Percentiles rank a stretch among this genome's conserved stretches.
phyloP scores from a whole-genome alignment of 1,284 basidiomycete species.

The Ceratobasidium papillatum region DNA sequence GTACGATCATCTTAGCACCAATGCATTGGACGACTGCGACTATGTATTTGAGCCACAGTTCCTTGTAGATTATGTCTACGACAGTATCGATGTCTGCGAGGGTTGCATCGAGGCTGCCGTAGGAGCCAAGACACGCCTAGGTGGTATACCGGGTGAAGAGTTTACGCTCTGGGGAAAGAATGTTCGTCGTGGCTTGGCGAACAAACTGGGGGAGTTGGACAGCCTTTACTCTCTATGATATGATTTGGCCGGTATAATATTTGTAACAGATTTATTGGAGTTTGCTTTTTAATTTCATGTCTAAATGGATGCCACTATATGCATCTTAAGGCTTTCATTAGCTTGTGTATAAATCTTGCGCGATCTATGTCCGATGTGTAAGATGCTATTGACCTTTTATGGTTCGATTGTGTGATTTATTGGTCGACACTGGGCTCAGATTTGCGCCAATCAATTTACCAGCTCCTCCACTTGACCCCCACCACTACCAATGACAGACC shows the following conservation, averaged over 20 bases:
- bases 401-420: too few species aligned
- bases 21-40: not conserved
- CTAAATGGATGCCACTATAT: not conserved
- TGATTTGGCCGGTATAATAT: not conserved
- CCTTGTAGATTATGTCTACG: too few species aligned
- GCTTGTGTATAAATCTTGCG: too few species aligned
- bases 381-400: too few species aligned
- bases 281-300: not conserved
- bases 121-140: not conserved
- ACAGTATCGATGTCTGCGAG: not conserved
- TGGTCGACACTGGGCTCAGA: too few species aligned
- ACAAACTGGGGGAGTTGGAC: not conserved
- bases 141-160: not conserved
- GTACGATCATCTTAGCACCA: not conserved
- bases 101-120: not conserved
- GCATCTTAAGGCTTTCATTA: too few species aligned
- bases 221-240: not conserved
- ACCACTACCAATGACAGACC: not conserved
- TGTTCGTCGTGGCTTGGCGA: not conserved
- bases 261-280: not conserved
- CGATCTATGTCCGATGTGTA: too few species aligned
- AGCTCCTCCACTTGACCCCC: too few species aligned
- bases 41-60: not conserved
- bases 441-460: too few species aligned
- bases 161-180: not conserved